Evolutionary conservation across 192 early-diverging fungal species (phyloP), one percentile per base, ranked within the genome.

Genomic region (Backusella tuberculispora): DNA sequence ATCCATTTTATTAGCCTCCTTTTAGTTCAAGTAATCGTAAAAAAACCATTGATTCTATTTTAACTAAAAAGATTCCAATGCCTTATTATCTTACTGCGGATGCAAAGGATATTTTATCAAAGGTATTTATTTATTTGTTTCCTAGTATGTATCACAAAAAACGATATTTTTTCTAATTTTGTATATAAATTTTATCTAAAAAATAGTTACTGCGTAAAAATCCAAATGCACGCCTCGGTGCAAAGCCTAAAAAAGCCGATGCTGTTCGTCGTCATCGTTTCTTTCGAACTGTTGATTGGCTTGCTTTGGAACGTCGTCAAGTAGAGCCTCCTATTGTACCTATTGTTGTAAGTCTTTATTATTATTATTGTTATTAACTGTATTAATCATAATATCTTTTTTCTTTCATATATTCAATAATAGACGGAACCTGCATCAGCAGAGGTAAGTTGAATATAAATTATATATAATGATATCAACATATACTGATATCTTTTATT

Each of bases 31-130:
- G 85, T 65, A 89, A 92, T 73, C 88, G 91, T 34, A 90, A 92
- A 76, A 92, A 95, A 77, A 91, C 95, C 29, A 90, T 93, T 84
- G 93, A 95, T 66, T 87, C 85, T 66, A 96, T 98, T 70, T 74
- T 94, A 47, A 90, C 90, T 64, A 92, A 91, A 78, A 95, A 96
- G 78, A 80, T 94, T 24, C 82, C 83, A 13, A 87, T 92, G 73
- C 96, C 96, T 8, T 88, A 89, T 44, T 96, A 94, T 74, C 69
- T 96, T 46, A 92, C 93, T 3, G 74, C 89, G 21, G 88, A 90
- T 24, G 92, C 94, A 38, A 90, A 89, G 74, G 93, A 95, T 81
- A 79, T 98, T 40, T 83, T 93, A 66, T 87, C 81, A 19, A 93
- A 92, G 82, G 85, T 87, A 63, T 70, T 8, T 10, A 29, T 6